Conservation (phyloP, 139 green algal genomes). For the Prasinococcaceae sp. region DNA sequence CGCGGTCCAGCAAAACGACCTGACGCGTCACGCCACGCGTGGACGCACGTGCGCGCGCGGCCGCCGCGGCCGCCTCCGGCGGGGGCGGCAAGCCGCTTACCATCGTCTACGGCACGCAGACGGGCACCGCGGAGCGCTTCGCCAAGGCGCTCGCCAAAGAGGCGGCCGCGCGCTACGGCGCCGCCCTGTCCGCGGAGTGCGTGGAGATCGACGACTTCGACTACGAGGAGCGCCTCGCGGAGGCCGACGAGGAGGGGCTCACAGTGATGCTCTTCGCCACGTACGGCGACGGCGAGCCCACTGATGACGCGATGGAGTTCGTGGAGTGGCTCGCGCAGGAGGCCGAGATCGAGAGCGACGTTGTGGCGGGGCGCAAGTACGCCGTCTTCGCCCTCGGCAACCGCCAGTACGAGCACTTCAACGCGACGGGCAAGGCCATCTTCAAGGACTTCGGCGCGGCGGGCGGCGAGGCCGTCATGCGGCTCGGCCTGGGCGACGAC, state of each 20-base stretch:
- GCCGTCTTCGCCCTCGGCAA: slow-evolving; percentile 92
- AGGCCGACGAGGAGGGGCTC: slow-evolving; percentile 48
- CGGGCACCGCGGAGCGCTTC: slow-evolving; percentile 80
- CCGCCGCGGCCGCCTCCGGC: too few relatives aligned
- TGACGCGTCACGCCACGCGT: too few relatives aligned
- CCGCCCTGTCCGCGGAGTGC: too few relatives aligned
- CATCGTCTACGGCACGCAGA: slow-evolving; percentile 61
- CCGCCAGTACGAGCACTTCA: slow-evolving; percentile 97
- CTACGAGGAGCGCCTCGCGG: slow-evolving; percentile 23
- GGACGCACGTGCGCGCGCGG: too few relatives aligned
- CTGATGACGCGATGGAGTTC: slow-evolving; percentile 74
- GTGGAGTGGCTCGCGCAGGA: slow-evolving; percentile 58
- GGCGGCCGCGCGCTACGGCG: too few relatives aligned
- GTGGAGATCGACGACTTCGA: slow-evolving; percentile 30
- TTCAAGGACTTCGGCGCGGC: slow-evolving; percentile 46
- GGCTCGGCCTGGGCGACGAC: slow-evolving; percentile 73
- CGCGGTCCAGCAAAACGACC: too few relatives aligned
- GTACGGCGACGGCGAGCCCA: slow-evolving; percentile 94
- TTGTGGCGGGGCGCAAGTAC: too few relatives aligned
- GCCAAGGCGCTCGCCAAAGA: slow-evolving; percentile 46
- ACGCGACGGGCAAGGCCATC: slow-evolving; percentile 30
- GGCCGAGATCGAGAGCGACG: too few relatives aligned
- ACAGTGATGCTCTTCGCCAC: slow-evolving; percentile 31
- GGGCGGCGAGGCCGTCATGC: slow-evolving; percentile 46
- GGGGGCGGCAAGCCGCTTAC: slow-evolving; percentile 5